A percentile compares a stretch with the other conserved stretches of the same genome.
Conservation (phyloP, 805 yeast genomes). For the Candida nonsorbophila region DNA sequence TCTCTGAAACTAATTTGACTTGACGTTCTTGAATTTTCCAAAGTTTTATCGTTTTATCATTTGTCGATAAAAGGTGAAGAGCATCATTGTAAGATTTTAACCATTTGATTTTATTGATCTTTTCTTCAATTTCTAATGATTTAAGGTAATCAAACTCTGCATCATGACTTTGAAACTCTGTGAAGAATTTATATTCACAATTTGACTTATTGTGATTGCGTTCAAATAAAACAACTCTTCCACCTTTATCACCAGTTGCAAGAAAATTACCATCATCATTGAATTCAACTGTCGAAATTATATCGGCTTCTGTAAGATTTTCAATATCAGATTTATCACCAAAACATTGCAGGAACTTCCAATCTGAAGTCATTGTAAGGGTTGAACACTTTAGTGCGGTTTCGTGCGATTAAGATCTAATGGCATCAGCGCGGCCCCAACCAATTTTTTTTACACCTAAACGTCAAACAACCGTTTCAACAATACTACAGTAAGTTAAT, state of each 20-base stretch:
- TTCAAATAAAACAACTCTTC: slow-evolving; percentile 93
- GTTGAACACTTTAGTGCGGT: no score
- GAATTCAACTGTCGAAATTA: slow-evolving; percentile 94
- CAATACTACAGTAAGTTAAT: no score
- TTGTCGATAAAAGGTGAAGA: slow-evolving; percentile 85
- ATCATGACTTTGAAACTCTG: slow-evolving; percentile 97
- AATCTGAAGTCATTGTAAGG: no score
- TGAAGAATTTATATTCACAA: slow-evolving; percentile 92
- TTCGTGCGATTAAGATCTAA: no score
- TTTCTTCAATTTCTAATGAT: slow-evolving; percentile 94
- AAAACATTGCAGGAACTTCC: slow-evolving; percentile 96
- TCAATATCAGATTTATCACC: slow-evolving; percentile 98
- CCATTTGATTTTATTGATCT: slow-evolving; percentile 97
- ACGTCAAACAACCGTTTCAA: background rate
- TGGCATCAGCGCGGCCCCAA: no score
- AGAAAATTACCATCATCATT: slow-evolving; percentile 91
- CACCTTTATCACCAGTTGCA: slow-evolving; percentile 99
- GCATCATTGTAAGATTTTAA: slow-evolving; percentile 81
- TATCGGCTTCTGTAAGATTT: slow-evolving; percentile 92
- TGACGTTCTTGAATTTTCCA: slow-evolving; percentile 95
- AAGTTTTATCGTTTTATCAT: slow-evolving; percentile 96
- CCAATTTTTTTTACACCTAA: background rate
- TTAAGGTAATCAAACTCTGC: slow-evolving; percentile 97
- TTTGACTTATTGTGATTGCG: slow-evolving; percentile 59
- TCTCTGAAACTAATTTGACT: slow-evolving; percentile 87